These are phyloP conservation scores for Pseudonitzschia pungens DNA, from an alignment of 108 stramenopile genomes.

Conservation along the genomic window DNA sequence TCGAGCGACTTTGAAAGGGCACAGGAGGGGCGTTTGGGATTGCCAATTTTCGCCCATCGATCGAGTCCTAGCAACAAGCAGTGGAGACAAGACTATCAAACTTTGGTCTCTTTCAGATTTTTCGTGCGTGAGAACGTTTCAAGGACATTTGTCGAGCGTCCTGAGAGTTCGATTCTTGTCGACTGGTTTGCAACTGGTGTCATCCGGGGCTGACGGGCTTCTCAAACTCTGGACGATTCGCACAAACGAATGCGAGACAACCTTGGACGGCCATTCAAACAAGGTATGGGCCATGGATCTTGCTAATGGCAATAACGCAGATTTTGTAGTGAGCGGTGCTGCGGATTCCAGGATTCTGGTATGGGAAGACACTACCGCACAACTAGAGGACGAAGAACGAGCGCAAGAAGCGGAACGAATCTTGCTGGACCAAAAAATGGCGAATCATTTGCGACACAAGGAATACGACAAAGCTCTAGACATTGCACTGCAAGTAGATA, in stretches of 20 bases:
- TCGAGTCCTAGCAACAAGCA: slow-evolving; percentile 88
- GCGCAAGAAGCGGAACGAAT: slow-evolving; percentile 73
- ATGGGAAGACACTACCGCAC: slow-evolving; percentile 90
- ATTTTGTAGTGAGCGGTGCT: slow-evolving; percentile 83
- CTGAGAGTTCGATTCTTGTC: slow-evolving; percentile 80
- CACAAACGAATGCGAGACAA: slow-evolving; percentile 92
- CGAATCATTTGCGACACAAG: slow-evolving; percentile 86
- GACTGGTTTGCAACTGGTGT: slow-evolving; percentile 84
- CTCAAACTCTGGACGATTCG: slow-evolving; percentile 95
- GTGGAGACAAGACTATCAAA: slow-evolving; percentile 93
- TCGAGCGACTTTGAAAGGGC: slow-evolving; percentile 87
- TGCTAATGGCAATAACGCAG: slow-evolving; percentile 21
- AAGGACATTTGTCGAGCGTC: slow-evolving; percentile 93
- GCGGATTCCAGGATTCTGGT: slow-evolving; percentile 89
- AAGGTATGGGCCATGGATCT: slow-evolving; percentile 95
- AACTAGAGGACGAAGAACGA: slow-evolving; percentile 68
- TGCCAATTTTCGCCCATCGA: slow-evolving; percentile 93
- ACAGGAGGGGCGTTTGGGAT: slow-evolving; percentile 96
- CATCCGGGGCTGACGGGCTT: slow-evolving; percentile 93
- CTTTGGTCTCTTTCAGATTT: slow-evolving; percentile 92
- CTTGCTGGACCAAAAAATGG: slow-evolving; percentile 80
- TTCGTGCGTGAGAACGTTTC: slow-evolving; percentile 89
- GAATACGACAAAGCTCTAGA: slow-evolving; percentile 84
- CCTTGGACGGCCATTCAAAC: slow-evolving; percentile 89
- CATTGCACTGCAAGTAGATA: slow-evolving; percentile 80